Conservation (phyloP, 179 eudicot genomes). For the Beta lomatogona region DNA sequence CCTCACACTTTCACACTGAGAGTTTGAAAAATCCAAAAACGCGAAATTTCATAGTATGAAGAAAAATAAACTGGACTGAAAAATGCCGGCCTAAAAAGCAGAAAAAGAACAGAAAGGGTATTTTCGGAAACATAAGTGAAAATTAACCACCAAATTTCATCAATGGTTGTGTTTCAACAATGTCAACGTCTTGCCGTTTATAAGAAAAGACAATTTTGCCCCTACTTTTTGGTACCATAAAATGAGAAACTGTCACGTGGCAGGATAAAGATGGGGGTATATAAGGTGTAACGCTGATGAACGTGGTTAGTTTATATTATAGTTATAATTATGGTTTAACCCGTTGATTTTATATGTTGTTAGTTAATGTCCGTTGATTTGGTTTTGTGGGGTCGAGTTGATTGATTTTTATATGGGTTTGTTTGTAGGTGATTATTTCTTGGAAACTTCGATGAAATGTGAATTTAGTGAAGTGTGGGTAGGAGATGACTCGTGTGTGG, state of each 20-base stretch:
- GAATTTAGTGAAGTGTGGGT: too few relatives aligned
- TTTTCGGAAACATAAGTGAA: conserved; percentile 17
- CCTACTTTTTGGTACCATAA: conserved; percentile 2
- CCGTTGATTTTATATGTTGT: not conserved
- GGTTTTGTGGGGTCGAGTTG: not conserved
- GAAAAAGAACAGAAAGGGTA: conserved; percentile 6
- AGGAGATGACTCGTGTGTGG: conserved; percentile 19
- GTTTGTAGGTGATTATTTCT: not conserved
- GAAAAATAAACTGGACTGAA: not conserved
- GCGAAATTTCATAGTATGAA: conserved; percentile 14
- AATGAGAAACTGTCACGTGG: conserved; percentile 32
- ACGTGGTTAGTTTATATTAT: not conserved
- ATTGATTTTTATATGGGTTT: not conserved
- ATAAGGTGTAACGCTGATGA: conserved; percentile 11
- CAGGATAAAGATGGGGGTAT: conserved; percentile 28
- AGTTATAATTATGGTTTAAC: not conserved
- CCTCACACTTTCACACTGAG: not conserved
- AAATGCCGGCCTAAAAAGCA: conserved; percentile 26
- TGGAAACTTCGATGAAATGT: not conserved
- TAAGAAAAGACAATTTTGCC: conserved; percentile 15
- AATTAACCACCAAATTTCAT: conserved; percentile 18
- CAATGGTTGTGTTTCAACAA: not conserved
- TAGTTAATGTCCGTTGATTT: not conserved
- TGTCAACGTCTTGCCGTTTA: conserved; percentile 11
- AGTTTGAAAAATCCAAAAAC: conserved; percentile 19